Evolutionary conservation across 345 rosid genomes (phyloP), one percentile per base, ranked within the genome.

Genomic region (Populus nigra): DNA sequence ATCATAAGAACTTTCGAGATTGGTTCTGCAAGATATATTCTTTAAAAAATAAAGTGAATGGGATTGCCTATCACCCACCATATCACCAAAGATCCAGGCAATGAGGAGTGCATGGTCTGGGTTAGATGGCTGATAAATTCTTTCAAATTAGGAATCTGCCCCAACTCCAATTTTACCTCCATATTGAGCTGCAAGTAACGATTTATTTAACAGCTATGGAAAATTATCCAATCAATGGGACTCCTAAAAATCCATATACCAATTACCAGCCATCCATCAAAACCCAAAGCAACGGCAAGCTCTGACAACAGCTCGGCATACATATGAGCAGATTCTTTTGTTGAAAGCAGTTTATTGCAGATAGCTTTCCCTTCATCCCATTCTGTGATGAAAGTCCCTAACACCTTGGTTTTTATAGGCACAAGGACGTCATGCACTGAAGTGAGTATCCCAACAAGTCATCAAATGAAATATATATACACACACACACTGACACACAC

Each of bases 211-310:
- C 72, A 72, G 70, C 68, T 41, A 65, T 13, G 18, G 3, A 73
- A 43, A 41, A 69, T 8, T 20, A 36, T 16, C 9, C 20, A 61
- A 31, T 27, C 38, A 13, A 18, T 47, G 50, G 50, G 50, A 47
- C 16, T 47, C 50, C 50, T 47, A 47, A 47, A 1, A 47, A 47
- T 15, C 6, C 50, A 47, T 12, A 4, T 47, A 47, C 50, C 50
- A 78, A 27, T 69, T 85, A 94, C 98, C 90, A 93, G 92, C 98
- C 98, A 94, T 16, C 97, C 98, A 77, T 94, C 98, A 53, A 93
- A 91, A 67, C 94, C 94, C 75, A 93, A 81, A 66, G 78, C 83
- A 84, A 77, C 82, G 41, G 94, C 89, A 71, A 93, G 97, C 79
- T 94, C 91, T 16, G 87, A 85, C 85, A 94, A 86, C 71, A 86